These are phyloP conservation scores for Solanum pimpinellifolium DNA, from an alignment of 257 asterid species.

Conservation along the genomic window DNA sequence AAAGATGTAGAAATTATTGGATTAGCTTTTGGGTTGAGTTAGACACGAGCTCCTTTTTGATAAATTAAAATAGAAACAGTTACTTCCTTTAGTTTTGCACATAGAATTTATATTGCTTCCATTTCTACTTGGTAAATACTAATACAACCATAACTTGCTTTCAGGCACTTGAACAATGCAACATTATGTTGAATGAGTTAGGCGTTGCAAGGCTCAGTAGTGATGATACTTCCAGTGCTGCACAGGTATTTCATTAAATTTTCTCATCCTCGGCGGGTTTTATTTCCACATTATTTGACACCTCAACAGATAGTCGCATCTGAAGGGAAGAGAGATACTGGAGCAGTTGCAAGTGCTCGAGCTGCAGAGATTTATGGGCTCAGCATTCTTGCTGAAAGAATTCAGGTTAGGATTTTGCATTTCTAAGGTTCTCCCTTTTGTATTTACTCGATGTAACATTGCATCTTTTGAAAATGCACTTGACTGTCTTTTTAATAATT, in stretches of 20 bases:
- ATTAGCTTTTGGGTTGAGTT: not conserved
- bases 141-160: conserved; percentile 1
- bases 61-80: not conserved
- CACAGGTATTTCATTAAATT: conserved; percentile 49
- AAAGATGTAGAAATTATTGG: not conserved
- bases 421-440: not conserved
- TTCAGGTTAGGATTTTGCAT: conserved; percentile 47
- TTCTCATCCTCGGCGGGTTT: not conserved
- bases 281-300: conserved; percentile 6
- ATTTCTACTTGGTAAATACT: not conserved
- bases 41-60: not conserved
- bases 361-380: conserved; percentile 92
- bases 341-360: conserved; percentile 80
- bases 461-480: not conserved
- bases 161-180: conserved; percentile 87
- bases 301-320: conserved; percentile 56
- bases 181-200: conserved; percentile 36
- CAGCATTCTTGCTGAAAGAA: conserved; percentile 59
- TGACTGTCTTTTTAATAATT: not conserved
- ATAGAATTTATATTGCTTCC: not conserved
- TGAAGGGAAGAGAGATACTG: conserved; percentile 52
- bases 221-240: conserved; percentile 79
- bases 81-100: not conserved
- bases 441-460: not conserved
- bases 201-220: conserved; percentile 43